Evolutionary conservation across 495 filamentous ascomycete species (phyloP).

Genomic region (Lasiosphaeria hispida): DNA sequence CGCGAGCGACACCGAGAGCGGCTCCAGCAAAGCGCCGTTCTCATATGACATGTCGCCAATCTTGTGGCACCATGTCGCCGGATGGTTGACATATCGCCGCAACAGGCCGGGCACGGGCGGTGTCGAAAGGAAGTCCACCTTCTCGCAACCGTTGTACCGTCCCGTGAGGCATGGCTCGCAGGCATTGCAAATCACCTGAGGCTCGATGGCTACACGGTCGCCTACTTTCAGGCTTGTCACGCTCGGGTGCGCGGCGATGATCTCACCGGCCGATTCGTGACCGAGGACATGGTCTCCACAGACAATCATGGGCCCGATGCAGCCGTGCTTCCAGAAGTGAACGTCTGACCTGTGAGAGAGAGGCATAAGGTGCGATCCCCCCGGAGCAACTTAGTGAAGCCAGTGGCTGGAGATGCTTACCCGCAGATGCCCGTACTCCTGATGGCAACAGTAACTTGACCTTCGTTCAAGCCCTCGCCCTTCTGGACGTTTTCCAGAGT

Average conservation of each 20-base stretch:
- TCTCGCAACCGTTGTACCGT: conserved; percentile 88
- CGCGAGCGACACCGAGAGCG: conserved; percentile 79
- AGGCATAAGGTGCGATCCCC: background rate
- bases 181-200: conserved; percentile 82
- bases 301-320: conserved; percentile 94
- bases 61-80: conserved; percentile 90
- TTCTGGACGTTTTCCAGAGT: conserved; percentile 70
- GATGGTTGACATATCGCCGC: conserved; percentile 89
- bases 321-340: conserved; percentile 92
- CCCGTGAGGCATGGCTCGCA: conserved; percentile 90
- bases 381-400: background rate
- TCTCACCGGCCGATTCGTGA: conserved; percentile 76
- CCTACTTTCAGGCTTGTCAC: conserved; percentile 73
- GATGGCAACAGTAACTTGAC: conserved; percentile 80
- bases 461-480: conserved; percentile 66
- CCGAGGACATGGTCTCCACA: conserved; percentile 82
- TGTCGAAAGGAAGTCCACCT: conserved; percentile 80
- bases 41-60: conserved; percentile 86
- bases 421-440: conserved; percentile 94
- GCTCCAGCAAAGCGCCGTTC: conserved; percentile 83
- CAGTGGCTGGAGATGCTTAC: conserved; percentile 42
- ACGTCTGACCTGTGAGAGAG: conserved; percentile 69
- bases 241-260: conserved; percentile 76
- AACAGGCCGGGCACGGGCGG: conserved; percentile 86
- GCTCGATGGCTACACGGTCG: conserved; percentile 88